Evolutionary conservation across 2,329 filamentous ascomycete species (phyloP), one percentile per base, ranked within the genome.

Genomic region (Aspergillus viridinutans): DNA sequence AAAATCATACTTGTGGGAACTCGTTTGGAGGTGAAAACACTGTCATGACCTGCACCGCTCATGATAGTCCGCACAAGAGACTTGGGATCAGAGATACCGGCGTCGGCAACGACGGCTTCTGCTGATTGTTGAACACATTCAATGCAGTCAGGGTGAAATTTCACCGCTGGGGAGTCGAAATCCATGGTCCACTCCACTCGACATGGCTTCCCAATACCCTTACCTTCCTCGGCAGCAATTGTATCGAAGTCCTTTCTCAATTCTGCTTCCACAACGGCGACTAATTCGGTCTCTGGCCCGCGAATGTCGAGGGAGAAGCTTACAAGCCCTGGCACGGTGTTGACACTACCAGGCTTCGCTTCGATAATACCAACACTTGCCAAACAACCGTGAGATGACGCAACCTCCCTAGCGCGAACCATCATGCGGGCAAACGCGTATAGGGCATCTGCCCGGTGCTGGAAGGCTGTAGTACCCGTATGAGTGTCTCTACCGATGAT

Each of bases 391-490:
- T 85, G 77, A 21, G 79, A 76, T 2, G 80, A 79, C 0, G 89
- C 89, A 2, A 87, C 78, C 50, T 82, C 81, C 67, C 89, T 83
- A 1, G 83, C 84, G 55, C 85, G 81, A 0, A 87, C 72, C 58
- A 92, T 90, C 77, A 91, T 81, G 54, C 84, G 84, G 0, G 83
- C 81, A 7, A 88, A 86, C 7, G 85, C 82, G 32, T 90, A 82
- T 50, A 91, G 76, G 1, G 89, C 85, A 69, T 92, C 89, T 4
- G 84, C 83, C 20, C 89, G 82, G 56, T 84, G 82, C 35, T 78
- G 74, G 50, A 90, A 84, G 29, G 86, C 85, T 0, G 89, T 92
- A 0, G 89, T 90, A 1, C 89, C 89, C 0, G 89, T 90, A 67
- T 92, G 89, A 4, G 84, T 84, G 63, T 90, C 88, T 62, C 83